A percentile compares a stretch with the other conserved stretches of the same genome.
Conservation (phyloP, 2,329 filamentous ascomycete genomes). For the Ophiocordyceps polyrhachis-furcata region DNA sequence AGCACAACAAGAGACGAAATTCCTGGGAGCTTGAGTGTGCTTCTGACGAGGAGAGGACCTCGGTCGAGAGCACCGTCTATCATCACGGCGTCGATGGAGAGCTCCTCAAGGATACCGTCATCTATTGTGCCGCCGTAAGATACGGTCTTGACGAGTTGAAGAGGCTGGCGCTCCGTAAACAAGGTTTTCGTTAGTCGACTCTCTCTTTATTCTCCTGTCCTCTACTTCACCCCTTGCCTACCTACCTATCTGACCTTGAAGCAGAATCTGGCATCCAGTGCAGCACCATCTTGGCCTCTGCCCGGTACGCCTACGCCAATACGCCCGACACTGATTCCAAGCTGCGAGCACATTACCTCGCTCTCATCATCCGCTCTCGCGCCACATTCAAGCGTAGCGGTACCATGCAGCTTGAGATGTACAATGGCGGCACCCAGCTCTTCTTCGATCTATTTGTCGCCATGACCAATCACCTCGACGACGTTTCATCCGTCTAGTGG, state of each 20-base stretch:
- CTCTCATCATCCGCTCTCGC: constrained; percentile 75
- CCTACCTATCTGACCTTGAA: background rate
- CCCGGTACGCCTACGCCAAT: constrained; percentile 76
- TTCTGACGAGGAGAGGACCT: constrained; percentile 22
- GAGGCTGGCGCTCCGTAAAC: constrained; percentile 68
- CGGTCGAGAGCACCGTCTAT: constrained; percentile 48
- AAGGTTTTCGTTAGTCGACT: constrained; percentile 50
- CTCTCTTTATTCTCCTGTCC: background rate
- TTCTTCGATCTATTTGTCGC: constrained; percentile 93
- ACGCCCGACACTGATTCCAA: constrained; percentile 86
- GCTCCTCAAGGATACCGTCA: constrained; percentile 72
- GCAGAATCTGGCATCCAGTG: constrained; percentile 61
- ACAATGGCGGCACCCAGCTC: constrained; percentile 58
- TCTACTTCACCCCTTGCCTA: no score
- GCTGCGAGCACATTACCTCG: constrained; percentile 75
- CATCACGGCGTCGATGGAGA: constrained; percentile 44
- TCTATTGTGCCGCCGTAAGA: constrained; percentile 76
- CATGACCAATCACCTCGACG: constrained; percentile 76
- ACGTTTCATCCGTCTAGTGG: constrained; percentile 39
- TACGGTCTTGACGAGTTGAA: constrained; percentile 75
- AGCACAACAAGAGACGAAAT: constrained; percentile 65
- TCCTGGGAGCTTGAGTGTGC: constrained; percentile 64
- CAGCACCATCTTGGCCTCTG: constrained; percentile 68
- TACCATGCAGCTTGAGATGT: constrained; percentile 94
- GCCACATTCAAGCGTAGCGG: constrained; percentile 83